Base-by-base conservation (phyloP, 495 filamentous ascomycete species). In the Melanomma pulvis-pyrius region DNA sequence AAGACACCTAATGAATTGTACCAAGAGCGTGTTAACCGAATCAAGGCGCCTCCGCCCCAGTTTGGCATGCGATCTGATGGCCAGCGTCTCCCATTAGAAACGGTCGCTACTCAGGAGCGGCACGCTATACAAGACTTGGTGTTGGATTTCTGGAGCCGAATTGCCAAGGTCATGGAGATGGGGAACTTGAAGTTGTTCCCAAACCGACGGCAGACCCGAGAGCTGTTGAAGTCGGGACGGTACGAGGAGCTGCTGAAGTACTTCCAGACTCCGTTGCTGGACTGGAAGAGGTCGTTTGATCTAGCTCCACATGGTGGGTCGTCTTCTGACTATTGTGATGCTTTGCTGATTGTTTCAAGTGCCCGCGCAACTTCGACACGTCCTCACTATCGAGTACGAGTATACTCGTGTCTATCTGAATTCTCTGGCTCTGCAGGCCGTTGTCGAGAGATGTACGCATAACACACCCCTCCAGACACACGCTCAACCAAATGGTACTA, bases 401-500 rank as follows among this genome's bases (percentile, higher is more conserved):
- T 78, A 77, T 50, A 63, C 72, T 24, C 70, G 74, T 19, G 74
- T 97, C 52, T 98, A 97, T 74, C 83, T 96, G 78, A 97, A 97
- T 72, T 96, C 92, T 5, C 82, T 98, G 15, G 91, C 92, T 2
- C 79, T 98, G 13, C 94, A 98, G 79, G 96, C 94, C 5, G 92
- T 98, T 21, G 89, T 97, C 19, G 93, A 97, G 76, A 86, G 93
- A 36, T 97, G 92, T 80, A 93, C 92, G 5, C 89, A 82, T 41
- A 91, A 84, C 49, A 71, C 72, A 11, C 71, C 75, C 0, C 49
- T 61, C 21, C 67, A 64, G 22, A 26, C 36, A n/a, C 57, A 72
- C 34, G 65, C 63, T 17, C 68, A 71, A 46, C 70, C 58, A 26
- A 74, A 73, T 63, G 68, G 60, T 9, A 8, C 25, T 15, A 25